A percentile compares a stretch with the other conserved stretches of the same genome.
phyloP scores from a whole-genome alignment of 1,139 yeast genomes.

The Taiozyma sp. region DNA sequence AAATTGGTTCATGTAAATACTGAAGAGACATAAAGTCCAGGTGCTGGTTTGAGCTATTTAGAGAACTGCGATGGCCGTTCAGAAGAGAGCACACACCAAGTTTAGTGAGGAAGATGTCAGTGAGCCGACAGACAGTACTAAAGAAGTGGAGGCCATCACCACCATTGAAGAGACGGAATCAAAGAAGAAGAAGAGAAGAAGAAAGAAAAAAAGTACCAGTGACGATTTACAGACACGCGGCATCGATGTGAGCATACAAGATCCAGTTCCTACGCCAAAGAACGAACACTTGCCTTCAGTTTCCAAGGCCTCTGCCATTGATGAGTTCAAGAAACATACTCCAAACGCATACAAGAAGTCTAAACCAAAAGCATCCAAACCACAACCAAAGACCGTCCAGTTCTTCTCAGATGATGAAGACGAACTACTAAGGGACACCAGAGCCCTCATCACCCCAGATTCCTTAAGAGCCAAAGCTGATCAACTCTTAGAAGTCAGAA shows the following conservation, averaged over 20 bases:
- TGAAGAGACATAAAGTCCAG: background rate
- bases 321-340: background rate
- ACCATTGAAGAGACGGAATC: background rate
- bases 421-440: slow-evolving; percentile 14
- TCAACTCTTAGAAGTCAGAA: slow-evolving; percentile 45
- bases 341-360: background rate
- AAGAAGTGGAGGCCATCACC: background rate
- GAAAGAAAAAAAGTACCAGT: slow-evolving; percentile 3
- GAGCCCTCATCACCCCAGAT: slow-evolving; percentile 6
- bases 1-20: background rate
- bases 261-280: background rate
- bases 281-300: background rate
- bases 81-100: background rate
- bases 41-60: background rate
- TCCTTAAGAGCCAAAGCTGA: slow-evolving; percentile 38
- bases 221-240: background rate
- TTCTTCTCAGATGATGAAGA: slow-evolving; percentile 34
- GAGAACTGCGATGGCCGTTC: background rate
- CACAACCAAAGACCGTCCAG: slow-evolving; percentile 15
- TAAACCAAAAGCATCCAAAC: background rate
- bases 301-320: background rate
- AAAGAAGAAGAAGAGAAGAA: slow-evolving; percentile 13
- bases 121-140: background rate
- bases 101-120: background rate
- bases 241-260: background rate